These are phyloP conservation scores for Diaporthe sp. DNA, from an alignment of 2,329 filamentous ascomycete species.

Conservation along the genomic window DNA sequence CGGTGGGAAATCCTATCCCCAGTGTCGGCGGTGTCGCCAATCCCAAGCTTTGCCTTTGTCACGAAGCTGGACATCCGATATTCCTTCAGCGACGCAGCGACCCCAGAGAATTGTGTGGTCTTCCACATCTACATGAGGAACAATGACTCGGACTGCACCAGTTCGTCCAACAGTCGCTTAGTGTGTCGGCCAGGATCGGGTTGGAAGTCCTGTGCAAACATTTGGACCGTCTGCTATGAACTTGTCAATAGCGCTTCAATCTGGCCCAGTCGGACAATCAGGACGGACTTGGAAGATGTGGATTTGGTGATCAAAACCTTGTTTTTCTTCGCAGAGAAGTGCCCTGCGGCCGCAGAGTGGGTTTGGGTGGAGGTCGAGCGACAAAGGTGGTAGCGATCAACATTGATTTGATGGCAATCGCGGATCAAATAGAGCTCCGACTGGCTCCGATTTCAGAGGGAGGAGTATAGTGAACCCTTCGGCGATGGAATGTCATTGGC, in stretches of 20 bases:
- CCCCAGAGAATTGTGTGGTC: too few relatives aligned
- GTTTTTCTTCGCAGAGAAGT: neutral
- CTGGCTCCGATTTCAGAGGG: too few relatives aligned
- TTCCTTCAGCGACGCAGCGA: neutral
- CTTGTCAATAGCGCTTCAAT: too few relatives aligned
- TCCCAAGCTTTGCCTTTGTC: neutral
- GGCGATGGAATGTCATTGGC: too few relatives aligned
- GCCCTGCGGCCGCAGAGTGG: neutral
- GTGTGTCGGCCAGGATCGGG: neutral
- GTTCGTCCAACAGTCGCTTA: too few relatives aligned
- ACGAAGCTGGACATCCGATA: neutral
- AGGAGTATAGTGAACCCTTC: too few relatives aligned
- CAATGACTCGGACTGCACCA: neutral
- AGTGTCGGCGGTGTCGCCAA: neutral
- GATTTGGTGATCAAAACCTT: accelerated
- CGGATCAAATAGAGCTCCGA: too few relatives aligned
- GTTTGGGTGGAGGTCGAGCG: neutral
- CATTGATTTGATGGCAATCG: too few relatives aligned
- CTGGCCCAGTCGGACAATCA: too few relatives aligned
- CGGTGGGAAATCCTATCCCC: accelerated
- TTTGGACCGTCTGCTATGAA: too few relatives aligned
- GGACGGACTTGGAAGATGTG: neutral
- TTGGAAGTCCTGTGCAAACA: neutral
- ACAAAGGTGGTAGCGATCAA: too few relatives aligned
- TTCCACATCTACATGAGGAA: neutral